These are phyloP conservation scores for Malus domestica DNA, from an alignment of 306 rosid genomes.

Conservation along the genomic window ASM211411v1 NC_041802.1:29093001-29093500, in stretches of 20 bases:
- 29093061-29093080: neutral
- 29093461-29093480: constrained; percentile 8
- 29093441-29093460: constrained; percentile 20
- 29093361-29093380: neutral
- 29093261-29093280: constrained; percentile 12
- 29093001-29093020: neutral
- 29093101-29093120: neutral
- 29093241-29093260: neutral
- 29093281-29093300: neutral
- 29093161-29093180: too few relatives aligned
- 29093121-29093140: too few relatives aligned
- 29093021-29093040: neutral
- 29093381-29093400: constrained; percentile 9
- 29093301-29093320: too few relatives aligned
- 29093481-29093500: neutral
- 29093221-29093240: neutral
- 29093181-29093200: neutral
- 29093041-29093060: neutral
- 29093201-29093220: neutral
- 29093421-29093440: constrained; percentile 25
- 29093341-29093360: too few relatives aligned
- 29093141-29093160: neutral
- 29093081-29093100: neutral
- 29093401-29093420: constrained; percentile 16
- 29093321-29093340: too few relatives aligned